These are phyloP conservation scores for Grifola frondosa DNA, from an alignment of 1,284 basidiomycete species.

Conservation along the genomic window DNA sequence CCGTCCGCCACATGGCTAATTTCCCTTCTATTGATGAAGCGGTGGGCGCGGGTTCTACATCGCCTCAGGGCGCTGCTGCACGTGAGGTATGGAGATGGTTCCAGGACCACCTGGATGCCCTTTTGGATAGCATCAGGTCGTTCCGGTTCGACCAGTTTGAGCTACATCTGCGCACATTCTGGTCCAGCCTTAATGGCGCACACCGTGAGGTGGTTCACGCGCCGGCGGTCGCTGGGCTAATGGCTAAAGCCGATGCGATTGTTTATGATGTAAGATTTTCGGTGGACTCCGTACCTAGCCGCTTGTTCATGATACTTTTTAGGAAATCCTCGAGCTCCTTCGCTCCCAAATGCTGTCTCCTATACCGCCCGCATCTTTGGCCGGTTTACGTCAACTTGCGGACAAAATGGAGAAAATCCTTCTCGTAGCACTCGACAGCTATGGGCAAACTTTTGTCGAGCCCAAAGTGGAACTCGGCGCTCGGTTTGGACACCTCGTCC, in stretches of 20 bases:
- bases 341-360: conserved; percentile 81
- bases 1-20: conserved; percentile 72
- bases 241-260: conserved; percentile 86
- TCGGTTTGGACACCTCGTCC: conserved; percentile 83
- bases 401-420: conserved; percentile 90
- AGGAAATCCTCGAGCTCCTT: conserved; percentile 86
- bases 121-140: conserved; percentile 72
- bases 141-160: conserved; percentile 87
- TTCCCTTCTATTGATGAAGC: conserved; percentile 86
- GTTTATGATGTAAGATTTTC: conserved; percentile 73
- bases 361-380: conserved; percentile 65
- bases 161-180: conserved; percentile 79
- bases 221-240: conserved; percentile 80
- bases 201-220: conserved; percentile 85
- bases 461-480: conserved; percentile 87
- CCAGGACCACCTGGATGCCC: conserved; percentile 77
- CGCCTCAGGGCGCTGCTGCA: conserved; percentile 71
- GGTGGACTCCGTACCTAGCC: conserved; percentile 1
- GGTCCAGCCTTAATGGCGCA: conserved; percentile 68
- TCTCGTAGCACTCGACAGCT: conserved; percentile 74
- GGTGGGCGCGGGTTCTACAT: conserved; percentile 67
- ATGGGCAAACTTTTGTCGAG: conserved; percentile 87
- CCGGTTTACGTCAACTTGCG: conserved; percentile 76
- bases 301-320: conserved; percentile 7
- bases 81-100: conserved; percentile 87